Conservation (phyloP, 2,329 filamentous ascomycete species). For the Diaporthe eres region DNA sequence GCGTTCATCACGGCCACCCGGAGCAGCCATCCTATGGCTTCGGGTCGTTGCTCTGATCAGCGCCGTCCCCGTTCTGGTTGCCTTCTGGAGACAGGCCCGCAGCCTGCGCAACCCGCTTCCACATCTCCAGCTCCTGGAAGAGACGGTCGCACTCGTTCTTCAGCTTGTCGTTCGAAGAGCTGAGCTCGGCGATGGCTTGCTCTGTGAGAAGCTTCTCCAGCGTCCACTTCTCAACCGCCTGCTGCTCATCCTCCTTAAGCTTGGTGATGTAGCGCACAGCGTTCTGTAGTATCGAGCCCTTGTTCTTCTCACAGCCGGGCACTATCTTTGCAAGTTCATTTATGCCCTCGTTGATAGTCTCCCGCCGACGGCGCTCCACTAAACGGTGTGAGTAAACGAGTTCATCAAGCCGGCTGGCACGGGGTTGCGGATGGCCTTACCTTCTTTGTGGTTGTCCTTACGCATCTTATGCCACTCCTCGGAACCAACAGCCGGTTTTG, state of each 20-base stretch:
- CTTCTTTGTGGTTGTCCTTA: conserved; percentile 99
- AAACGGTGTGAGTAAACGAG: conserved; percentile 41
- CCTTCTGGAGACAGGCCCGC: conserved; percentile 64
- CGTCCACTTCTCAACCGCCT: conserved; percentile 96
- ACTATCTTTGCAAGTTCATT: conserved; percentile 99
- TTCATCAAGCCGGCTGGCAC: background rate
- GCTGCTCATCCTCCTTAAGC: conserved; percentile 92
- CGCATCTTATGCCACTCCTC: conserved; percentile 98
- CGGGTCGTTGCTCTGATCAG: conserved; percentile 53
- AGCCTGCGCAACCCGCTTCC: conserved; percentile 78
- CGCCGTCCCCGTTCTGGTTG: conserved; percentile 46
- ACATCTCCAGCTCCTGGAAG: conserved; percentile 83
- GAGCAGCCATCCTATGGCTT: conserved; percentile 41
- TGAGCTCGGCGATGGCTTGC: conserved; percentile 90
- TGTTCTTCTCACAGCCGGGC: conserved; percentile 98
- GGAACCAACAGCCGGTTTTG: conserved; percentile 92
- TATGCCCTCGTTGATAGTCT: conserved; percentile 99
- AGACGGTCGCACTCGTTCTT: conserved; percentile 84
- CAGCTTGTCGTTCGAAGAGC: conserved; percentile 87
- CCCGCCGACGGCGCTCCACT: conserved; percentile 96
- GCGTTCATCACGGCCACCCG: conserved; percentile 39
- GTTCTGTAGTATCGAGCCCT: conserved; percentile 94
- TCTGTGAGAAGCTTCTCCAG: conserved; percentile 91
- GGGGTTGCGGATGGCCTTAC: conserved; percentile 63
- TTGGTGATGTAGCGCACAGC: conserved; percentile 96